phyloP scores from a whole-genome alignment of 2,329 filamentous ascomycete species.

The Apiospora sp. region DNA sequence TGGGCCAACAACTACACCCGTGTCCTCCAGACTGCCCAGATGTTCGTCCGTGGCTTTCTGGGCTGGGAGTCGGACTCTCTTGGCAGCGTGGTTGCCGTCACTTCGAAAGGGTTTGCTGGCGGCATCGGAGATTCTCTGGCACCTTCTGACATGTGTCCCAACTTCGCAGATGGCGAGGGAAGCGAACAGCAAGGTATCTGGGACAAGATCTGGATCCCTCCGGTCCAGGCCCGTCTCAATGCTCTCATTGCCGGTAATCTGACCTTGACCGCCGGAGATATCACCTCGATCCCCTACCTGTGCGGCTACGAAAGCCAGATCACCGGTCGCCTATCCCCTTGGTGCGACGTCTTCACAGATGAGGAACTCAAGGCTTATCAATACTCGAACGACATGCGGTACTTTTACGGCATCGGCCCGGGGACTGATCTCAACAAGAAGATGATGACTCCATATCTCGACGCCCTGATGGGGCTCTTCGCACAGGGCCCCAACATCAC shows the following conservation, averaged over 20 bases:
- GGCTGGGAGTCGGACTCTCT: constrained; percentile 61
- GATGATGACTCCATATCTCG: constrained; percentile 69
- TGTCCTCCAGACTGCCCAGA: constrained; percentile 67
- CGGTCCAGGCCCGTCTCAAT: constrained; percentile 62
- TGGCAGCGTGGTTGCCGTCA: constrained; percentile 66
- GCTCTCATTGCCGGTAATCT: constrained; percentile 60
- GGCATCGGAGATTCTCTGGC: constrained; percentile 69
- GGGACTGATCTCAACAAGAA: constrained; percentile 61
- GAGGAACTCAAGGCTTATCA: constrained; percentile 70
- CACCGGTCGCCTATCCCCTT: constrained; percentile 66
- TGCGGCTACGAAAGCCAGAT: constrained; percentile 77
- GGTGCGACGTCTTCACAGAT: constrained; percentile 68
- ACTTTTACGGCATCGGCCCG: constrained; percentile 71
- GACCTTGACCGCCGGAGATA: constrained; percentile 60
- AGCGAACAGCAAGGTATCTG: constrained; percentile 55
- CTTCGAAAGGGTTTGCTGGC: constrained; percentile 57
- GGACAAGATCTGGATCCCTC: constrained; percentile 60
- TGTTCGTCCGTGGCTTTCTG: constrained; percentile 69
- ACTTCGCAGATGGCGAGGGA: constrained; percentile 62
- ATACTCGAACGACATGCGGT: constrained; percentile 72
- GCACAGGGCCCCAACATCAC: constrained; percentile 57
- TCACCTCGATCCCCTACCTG: constrained; percentile 70
- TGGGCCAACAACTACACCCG: constrained; percentile 74
- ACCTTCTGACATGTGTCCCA: constrained; percentile 69
- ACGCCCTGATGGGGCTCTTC: constrained; percentile 61